Evolutionary conservation across 2,329 filamentous ascomycete species (phyloP).

Genomic region (Furcasterigmium furcatum): DNA sequence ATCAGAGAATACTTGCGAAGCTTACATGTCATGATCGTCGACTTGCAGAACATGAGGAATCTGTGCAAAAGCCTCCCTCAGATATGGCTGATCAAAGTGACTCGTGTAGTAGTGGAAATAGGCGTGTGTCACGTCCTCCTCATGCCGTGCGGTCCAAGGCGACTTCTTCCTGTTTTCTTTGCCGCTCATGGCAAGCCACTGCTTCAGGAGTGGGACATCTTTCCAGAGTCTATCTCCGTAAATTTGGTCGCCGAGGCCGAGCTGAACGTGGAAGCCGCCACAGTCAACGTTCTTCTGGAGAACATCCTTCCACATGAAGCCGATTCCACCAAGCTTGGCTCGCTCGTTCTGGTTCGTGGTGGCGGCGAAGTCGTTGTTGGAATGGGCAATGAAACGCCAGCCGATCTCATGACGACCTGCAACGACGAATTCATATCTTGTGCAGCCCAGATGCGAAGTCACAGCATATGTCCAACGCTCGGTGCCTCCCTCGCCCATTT

Average conservation of each 20-base stretch:
- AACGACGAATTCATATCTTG: conserved; percentile 95
- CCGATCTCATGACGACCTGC: conserved; percentile 85
- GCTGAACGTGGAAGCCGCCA: conserved; percentile 90
- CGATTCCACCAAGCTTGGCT: conserved; percentile 79
- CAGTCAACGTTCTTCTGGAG: conserved; percentile 96
- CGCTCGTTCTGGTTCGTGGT: conserved; percentile 85
- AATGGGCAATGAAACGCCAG: conserved; percentile 95
- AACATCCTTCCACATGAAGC: conserved; percentile 99
- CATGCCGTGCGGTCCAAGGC: conserved; percentile 88
- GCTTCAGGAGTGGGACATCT: conserved; percentile 87
- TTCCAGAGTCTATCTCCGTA: conserved; percentile 96
- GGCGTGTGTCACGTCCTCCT: conserved; percentile 92
- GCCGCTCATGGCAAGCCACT: conserved; percentile 91
- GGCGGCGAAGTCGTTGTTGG: conserved; percentile 91
- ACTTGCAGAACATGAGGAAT: conserved; percentile 92
- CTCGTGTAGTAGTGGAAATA: conserved; percentile 99
- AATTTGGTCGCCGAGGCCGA: conserved; percentile 91
- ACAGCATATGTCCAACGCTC: conserved; percentile 97
- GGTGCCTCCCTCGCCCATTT: conserved; percentile 80
- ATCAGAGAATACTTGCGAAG: conserved; percentile 18
- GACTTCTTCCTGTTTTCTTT: conserved; percentile 90
- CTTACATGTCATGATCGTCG: conserved; percentile 97
- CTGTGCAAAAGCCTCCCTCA: conserved; percentile 94
- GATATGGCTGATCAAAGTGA: conserved; percentile 93
- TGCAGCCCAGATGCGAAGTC: conserved; percentile 93